A percentile compares a stretch with the other conserved stretches of the same genome.
Evolutionary conservation across 1,284 basidiomycete species (phyloP).

Genomic region (Earliella scabrosa): DNA sequence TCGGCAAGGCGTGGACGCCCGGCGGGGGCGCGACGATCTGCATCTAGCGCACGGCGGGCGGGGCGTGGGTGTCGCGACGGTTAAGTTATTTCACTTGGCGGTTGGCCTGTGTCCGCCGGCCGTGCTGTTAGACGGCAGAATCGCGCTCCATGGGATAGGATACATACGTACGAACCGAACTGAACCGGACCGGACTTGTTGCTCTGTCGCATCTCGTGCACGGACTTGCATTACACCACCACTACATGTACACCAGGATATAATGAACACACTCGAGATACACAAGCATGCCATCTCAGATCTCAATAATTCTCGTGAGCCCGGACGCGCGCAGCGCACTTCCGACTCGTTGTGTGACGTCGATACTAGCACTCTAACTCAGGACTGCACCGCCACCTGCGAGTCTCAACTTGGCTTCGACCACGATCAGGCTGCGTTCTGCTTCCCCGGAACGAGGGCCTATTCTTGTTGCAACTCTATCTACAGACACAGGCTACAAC

Average conservation of each 20-base stretch:
- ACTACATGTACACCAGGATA: constrained; percentile 23
- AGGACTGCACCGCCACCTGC: too few species aligned
- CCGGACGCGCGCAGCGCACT: too few species aligned
- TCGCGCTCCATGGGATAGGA: background rate
- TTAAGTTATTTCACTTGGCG: background rate
- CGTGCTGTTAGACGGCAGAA: background rate
- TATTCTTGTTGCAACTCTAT: too few species aligned
- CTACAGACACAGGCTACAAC: too few species aligned
- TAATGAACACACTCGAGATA: too few species aligned
- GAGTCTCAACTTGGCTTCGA: too few species aligned
- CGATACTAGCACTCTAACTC: too few species aligned
- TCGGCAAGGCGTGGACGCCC: constrained; percentile 76
- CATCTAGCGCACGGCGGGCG: constrained; percentile 46
- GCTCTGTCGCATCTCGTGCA: constrained; percentile 7
- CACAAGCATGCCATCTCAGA: too few species aligned
- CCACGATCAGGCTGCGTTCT: too few species aligned
- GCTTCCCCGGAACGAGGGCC: too few species aligned
- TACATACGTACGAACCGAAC: constrained; percentile 13
- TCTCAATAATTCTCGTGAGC: too few species aligned
- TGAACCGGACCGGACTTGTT: background rate
- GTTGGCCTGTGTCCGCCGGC: constrained; percentile 5
- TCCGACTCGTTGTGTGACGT: too few species aligned
- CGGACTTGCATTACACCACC: constrained; percentile 11
- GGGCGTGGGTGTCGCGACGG: background rate
- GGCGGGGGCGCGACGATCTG: constrained; percentile 75